phyloP scores from a whole-genome alignment of 805 yeast genomes.

The Alloascoidea hylecoeti region DNA sequence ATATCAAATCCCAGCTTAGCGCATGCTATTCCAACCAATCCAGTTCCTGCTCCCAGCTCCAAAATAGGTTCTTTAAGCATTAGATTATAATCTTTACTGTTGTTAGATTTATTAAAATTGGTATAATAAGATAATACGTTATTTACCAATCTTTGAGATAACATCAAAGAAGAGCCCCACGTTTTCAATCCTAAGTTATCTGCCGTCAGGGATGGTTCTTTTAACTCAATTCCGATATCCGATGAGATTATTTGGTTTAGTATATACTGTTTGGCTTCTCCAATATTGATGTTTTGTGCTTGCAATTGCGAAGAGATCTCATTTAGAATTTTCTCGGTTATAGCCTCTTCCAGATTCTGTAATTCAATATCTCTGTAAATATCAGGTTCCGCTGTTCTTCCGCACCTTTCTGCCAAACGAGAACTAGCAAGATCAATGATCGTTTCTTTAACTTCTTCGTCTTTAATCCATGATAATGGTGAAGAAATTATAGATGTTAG shows the following conservation, averaged over 20 bases:
- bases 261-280: background rate
- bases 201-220: conserved; percentile 76
- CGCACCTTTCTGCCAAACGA: conserved; percentile 69
- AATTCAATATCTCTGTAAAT: conserved; percentile 45
- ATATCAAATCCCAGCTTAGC: conserved; percentile 35
- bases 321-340: conserved; percentile 7
- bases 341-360: conserved; percentile 17
- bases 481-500: conserved; percentile 14
- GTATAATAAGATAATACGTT: conserved; percentile 6
- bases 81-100: too few species aligned
- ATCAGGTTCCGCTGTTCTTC: conserved; percentile 72
- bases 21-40: conserved; percentile 69
- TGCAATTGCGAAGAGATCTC: conserved; percentile 4
- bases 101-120: conserved; percentile 3
- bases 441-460: conserved; percentile 15
- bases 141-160: conserved; percentile 38
- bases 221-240: conserved; percentile 22
- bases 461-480: conserved; percentile 28
- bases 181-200: conserved; percentile 88
- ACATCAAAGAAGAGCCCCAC: conserved; percentile 83
- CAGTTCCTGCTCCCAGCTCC: conserved; percentile 95
- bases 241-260: background rate
- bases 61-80: conserved; percentile 15
- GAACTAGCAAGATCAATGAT: conserved; percentile 44
- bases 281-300: background rate